Evolutionary conservation across 306 rosid species (phyloP), one percentile per base, ranked within the genome.

Genomic region (Mimosa pudica): DNA sequence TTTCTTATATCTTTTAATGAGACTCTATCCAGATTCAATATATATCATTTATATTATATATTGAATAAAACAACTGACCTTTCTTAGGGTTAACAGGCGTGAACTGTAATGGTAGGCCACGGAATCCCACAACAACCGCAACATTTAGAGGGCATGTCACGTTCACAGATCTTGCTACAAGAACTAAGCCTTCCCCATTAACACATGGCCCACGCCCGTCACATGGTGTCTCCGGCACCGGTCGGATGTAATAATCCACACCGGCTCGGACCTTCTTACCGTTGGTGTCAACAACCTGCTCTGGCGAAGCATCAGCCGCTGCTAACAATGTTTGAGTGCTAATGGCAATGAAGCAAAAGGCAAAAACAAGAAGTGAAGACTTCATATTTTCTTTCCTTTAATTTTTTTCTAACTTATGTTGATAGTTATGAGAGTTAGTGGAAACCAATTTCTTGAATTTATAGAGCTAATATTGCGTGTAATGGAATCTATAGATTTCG

Each of bases 131-230:
- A 33, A 91, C 93, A 30, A 82, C 85, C 4, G 20, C 85, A n/a
- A 89, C 91, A 57, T 83, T 87, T 4, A 87, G 87, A 0, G 93
- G 89, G 57, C 93, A 87, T 1, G 79, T 79, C 48, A 63, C 62
- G 68, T 79, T 82, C 20, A 77, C 46, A 8, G 86, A 68, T 51
- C 82, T 63, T 41, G 86, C 83, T 42, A 85, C 2, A 0, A 84
- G 91, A 8, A 85, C 84, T 17, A 89, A 79, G 1, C 90, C 93
- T 24, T 89, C 88, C 0, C 91, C 95, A 30, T 79, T 79, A 10
- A 85, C 88, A 17, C 88, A 85, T 0, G 85, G 88, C 10, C 85
- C 88, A 1, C 41, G 80, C 0, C 88, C 85, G 0, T 81, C 75
- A 2, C 91, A 87, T 0, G 85, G 83, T 14, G 61, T 81, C 8